Evolutionary conservation across 768 basidiomycete species (phyloP), one percentile per base, ranked within the genome.

Genomic region (Suillus spraguei): DNA sequence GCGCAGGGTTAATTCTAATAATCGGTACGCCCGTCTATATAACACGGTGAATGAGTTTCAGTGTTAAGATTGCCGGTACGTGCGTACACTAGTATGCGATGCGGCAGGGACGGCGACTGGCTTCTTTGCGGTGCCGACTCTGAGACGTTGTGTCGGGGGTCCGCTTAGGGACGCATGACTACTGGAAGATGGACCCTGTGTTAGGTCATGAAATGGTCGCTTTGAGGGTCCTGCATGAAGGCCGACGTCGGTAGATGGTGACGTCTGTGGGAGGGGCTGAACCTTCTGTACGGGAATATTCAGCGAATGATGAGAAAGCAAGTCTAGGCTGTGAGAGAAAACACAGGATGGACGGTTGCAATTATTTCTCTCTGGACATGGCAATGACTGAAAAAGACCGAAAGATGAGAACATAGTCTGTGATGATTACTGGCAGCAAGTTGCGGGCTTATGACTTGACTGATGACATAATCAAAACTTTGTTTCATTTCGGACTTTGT

Each of bases 71-170:
- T 0, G 6, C n/a, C 6, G 11, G 28, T 33, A 65, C 70, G 44
- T 33, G 66, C 72, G 47, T 71, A 74, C 68, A 72, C 76, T 60
- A 63, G 61, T n/a, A 65, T 70, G 76, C 13, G 82, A 70, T 20
- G 78, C 72, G 13, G 82, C 71, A 1, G 83, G 78, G 5, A 81
- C 73, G 0, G 86, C 76, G 11, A 79, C 66, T 0, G 85, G 78
- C 50, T 78, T 80, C 63, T 78, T 75, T 1, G 76, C 60, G 3
- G 80, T 60, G 5, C 83, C 83, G 14, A 85, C 73, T 66, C 82
- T 87, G 74, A 87, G 84, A 36, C 91, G 78, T 70, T 92, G 93
- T 20, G 82, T 74, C 0, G 91, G 88, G 20, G 87, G 87, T 69
- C 87, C 88, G 9, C 63, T 47, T 22, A 52, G 61, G 38, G 8